Percentiles rank a stretch among this genome's conserved stretches.
phyloP scores from a whole-genome alignment of 169 alveolate genomes.

The Cryptosporidium sp. region DNA sequence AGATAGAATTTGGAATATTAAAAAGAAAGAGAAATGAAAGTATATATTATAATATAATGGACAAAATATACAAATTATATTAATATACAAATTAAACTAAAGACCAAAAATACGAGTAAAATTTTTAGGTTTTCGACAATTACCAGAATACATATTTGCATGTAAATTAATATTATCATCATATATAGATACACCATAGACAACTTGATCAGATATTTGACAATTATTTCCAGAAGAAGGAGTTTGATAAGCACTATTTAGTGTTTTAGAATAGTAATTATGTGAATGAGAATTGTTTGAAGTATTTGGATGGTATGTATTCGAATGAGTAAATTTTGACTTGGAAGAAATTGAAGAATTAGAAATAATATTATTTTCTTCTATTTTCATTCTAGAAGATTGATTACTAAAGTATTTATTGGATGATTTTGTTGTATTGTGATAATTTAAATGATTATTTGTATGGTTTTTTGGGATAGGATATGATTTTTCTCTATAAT shows the following conservation, averaged over 20 bases:
- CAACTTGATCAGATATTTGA: background rate
- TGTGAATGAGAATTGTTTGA: background rate
- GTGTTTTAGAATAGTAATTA: background rate
- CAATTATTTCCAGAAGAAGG: background rate
- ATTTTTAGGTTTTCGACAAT: background rate
- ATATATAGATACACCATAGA: slow-evolving; percentile 1
- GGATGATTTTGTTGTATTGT: background rate
- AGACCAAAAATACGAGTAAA: background rate
- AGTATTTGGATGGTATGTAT: background rate
- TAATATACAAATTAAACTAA: no score
- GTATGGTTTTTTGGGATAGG: background rate
- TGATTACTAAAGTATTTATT: background rate
- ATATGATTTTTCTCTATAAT: background rate
- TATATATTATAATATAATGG: no score
- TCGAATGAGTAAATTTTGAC: background rate
- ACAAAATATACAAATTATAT: no score
- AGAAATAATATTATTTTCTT: background rate
- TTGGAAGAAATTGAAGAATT: background rate
- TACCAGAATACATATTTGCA: no score
- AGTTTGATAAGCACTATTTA: background rate
- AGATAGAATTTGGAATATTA: no score
- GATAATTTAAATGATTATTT: background rate
- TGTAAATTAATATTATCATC: background rate
- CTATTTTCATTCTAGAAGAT: background rate
- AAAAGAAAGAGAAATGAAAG: no score